Base-by-base conservation (phyloP, 2,329 filamentous ascomycete genomes). In the Tolypocladium tropicale region DNA sequence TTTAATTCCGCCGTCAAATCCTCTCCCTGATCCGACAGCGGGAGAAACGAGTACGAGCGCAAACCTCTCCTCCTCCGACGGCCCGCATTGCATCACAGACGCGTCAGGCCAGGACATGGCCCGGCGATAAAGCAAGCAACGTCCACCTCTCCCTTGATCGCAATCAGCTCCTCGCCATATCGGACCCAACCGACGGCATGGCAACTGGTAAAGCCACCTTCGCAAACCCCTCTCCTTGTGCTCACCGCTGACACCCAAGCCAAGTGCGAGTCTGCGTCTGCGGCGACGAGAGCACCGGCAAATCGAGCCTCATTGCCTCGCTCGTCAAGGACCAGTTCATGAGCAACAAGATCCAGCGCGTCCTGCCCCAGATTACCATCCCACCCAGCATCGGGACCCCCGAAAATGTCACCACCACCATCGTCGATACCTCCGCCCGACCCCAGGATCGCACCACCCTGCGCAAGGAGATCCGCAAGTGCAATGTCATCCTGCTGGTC, bases 251-350 rank as follows among this genome's bases (percentile, higher is more conserved):
- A 50, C 61, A 46, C 46, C 25, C 57, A 51, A 34, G 39, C 34
- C 55, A 33, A 74, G 93, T 97, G 59, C 89, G 94, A 62, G 92
- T 97, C 67, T 96, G 91, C 72, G 90, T 97, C 57, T 96, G 92
- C 76, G 94, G 94, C 67, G 94, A 99, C 72, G 93, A 97, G 74
- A 89, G 89, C 65, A 91, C 89, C n/a, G 91, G 91, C 65, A 96
- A 96, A 75, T 94, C 89, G 58, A 94, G 89, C 71, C 80, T 96
- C 70, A 95, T 96, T 68, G 94, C 92, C 56, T 95, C 91, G 56
- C 85, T 99, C 41, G 93, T 99, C 70, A 97, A 97, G 70, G 93
- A 96, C 70, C 89, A 93, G 71, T 99, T 97, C 72, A 89, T 97
- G 65, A 90, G 88, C 61, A 90, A 89, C 74, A 96, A 95, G 76